phyloP scores from a whole-genome alignment of 495 filamentous ascomycete genomes.

The Penicillium antarcticum region DNA sequence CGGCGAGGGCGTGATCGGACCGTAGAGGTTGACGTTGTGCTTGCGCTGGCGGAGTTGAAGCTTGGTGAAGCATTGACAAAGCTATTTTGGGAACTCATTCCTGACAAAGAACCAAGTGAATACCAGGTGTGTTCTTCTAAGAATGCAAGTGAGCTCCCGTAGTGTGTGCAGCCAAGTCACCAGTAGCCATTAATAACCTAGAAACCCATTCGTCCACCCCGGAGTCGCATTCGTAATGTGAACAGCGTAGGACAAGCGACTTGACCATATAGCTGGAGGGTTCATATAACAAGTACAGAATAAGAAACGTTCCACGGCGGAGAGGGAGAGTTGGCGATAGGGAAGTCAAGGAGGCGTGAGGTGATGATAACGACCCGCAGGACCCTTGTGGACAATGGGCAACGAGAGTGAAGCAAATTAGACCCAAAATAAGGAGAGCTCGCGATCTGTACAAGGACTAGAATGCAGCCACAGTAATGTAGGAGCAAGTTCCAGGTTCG shows the following conservation, averaged over 20 bases:
- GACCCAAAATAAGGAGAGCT: not conserved
- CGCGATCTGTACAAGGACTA: conserved; percentile 3
- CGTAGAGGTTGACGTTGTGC: conserved; percentile 34
- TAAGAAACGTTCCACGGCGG: not conserved
- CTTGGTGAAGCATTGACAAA: conserved; percentile 37
- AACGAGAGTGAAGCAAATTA: not conserved
- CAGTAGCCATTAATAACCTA: conserved; percentile 41
- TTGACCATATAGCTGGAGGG: conserved; percentile 6
- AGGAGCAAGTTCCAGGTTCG: conserved; percentile 9
- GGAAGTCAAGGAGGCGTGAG: conserved; percentile 13
- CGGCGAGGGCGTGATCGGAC: conserved; percentile 45
- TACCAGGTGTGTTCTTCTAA: conserved; percentile 13
- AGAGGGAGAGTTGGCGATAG: conserved; percentile 16
- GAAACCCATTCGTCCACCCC: conserved; percentile 41
- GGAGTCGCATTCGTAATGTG: conserved; percentile 37
- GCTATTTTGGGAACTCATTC: conserved; percentile 46
- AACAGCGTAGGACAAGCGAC: not conserved
- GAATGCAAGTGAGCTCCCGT: conserved; percentile 22
- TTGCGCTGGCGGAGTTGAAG: conserved; percentile 31
- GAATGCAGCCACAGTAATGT: not conserved
- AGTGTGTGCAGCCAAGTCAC: conserved; percentile 37
- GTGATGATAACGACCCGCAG: conserved; percentile 26
- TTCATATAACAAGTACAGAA: not conserved
- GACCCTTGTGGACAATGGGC: not conserved
- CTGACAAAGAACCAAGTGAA: conserved; percentile 18